Base-by-base conservation (phyloP, 768 basidiomycete species). In the Termitomyces sp. region DNA sequence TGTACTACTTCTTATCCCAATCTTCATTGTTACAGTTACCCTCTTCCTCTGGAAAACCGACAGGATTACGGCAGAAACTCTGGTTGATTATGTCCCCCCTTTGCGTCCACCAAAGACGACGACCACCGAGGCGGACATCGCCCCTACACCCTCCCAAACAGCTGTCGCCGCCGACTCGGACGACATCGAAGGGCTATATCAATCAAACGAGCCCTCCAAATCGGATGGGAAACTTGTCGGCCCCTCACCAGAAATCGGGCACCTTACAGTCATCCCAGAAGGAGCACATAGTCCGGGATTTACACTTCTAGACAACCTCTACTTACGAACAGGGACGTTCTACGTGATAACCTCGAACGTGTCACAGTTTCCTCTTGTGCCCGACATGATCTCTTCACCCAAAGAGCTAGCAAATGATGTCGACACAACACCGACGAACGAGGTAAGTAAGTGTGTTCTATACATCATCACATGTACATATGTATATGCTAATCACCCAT, bases 321-420 rank as follows among this genome's bases (percentile, higher is more conserved):
- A 92, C 69, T 79, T 91, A 67, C 76, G 80, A 50, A 84, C 88
- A 58, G 86, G 88, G 20, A 89, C 86, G 1, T 78, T 91, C 57
- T 85, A 80, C 63, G 74, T 88, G 53, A 75, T 91, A 48, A 81
- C 86, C 5, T 41, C 56, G 5, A 64, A 71, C 42, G 55, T 54
- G 7, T 41, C 57, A 3, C 62, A 66, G 12, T 82, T 82, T 54
- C 85, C 84, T 9, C 69, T 71, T 5, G 64, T 71, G 54, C 64
- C 70, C 25, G 60, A 77, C 48, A 76, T 88, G 60, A 57, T 76
- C 12, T 64, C 73, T 9, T 42, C 49, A 3, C 69, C 70, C 3
- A 50, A 63, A 23, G 57, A 67, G 15, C 31, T 54, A 32, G 64
- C 54, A 2, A 54, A 48, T 18, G 56, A 62, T 9, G 53, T 56